Evolutionary conservation across 2,329 filamentous ascomycete genomes (phyloP), one percentile per base, ranked within the genome.

Genomic region (Diplocarpon mali): DNA sequence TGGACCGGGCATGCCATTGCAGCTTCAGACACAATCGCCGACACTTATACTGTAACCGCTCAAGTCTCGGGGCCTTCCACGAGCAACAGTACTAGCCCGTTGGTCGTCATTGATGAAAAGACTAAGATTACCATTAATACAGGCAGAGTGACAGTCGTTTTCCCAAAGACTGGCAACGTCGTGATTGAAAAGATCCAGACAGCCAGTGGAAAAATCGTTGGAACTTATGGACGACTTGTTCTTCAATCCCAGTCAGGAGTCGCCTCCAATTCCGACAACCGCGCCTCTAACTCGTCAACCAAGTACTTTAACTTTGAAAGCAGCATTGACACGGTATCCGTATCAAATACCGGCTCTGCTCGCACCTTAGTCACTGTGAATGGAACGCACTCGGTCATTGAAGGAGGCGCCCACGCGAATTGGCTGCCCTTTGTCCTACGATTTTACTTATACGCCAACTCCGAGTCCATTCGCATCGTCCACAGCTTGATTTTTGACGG

Each of bases 1-100:
- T 80, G 76, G 76, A 76, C 71, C 2, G 75, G 67, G 0, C 76
- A 79, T 53, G 73, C 75, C 0, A 62, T 79, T 35, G 59, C 67
- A 11, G 67, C 62, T 5, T 66, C 65, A 0, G 65, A 68, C 1
- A 53, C 51, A 0, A 56, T 66, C 2, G 56, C 63, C 3, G 64
- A 67, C 2, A 63, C 64, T 14, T 75, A 75, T 53, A 68, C 61
- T 0, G 59, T 73, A 34, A 62, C 14, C 51, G 44, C 27, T 6
- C 32, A 38, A 8, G 12, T 32, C 15, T 10, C 16, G 27, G 36
- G 15, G 38, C 17, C 24, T 17, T 36, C 32, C 1, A 37, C 24
- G 11, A 37, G 27, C 13, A 38, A 40, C n/a, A 38, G 40, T 20
- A 41, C 44, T 1, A 37, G 37, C 30, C 35, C 42, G 11, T 27